These are phyloP conservation scores for Aspergillus pseudoglaucus DNA, from an alignment of 2,329 filamentous ascomycete species.

Conservation along the genomic window DNA sequence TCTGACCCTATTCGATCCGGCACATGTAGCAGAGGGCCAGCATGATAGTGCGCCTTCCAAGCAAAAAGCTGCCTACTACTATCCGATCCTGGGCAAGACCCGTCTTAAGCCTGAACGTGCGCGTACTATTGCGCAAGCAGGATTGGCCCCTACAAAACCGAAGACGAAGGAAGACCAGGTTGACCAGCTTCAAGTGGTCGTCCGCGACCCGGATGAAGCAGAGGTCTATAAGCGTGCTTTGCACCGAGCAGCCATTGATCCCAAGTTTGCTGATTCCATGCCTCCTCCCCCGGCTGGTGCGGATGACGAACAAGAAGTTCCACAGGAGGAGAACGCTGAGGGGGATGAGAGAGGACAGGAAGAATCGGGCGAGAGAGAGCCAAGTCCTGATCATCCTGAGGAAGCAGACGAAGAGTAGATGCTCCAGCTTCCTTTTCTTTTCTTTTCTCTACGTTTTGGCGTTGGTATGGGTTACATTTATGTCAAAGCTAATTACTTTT, in stretches of 20 bases:
- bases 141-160: constrained; percentile 31
- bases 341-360: background rate
- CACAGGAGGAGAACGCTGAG: constrained; percentile 8
- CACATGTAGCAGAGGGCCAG: constrained; percentile 16
- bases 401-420: constrained; percentile 15
- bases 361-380: constrained; percentile 4
- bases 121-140: constrained; percentile 38
- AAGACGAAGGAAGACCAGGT: constrained; percentile 42
- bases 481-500: background rate
- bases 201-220: constrained; percentile 45
- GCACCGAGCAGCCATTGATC: constrained; percentile 42
- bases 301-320: constrained; percentile 9
- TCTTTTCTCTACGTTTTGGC: background rate
- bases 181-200: constrained; percentile 47
- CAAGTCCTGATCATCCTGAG: constrained; percentile 7
- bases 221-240: constrained; percentile 44
- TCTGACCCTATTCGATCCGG: constrained; percentile 51
- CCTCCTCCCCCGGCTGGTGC: constrained; percentile 23
- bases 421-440: background rate
- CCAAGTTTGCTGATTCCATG: constrained; percentile 33
- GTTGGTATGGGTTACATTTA: background rate
- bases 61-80: constrained; percentile 55
- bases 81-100: constrained; percentile 54
- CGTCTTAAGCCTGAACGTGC: constrained; percentile 47
- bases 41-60: constrained; percentile 18